Base-by-base conservation (phyloP, 208 protist genomes). In the Acanthamoeba castellanii region DNA sequence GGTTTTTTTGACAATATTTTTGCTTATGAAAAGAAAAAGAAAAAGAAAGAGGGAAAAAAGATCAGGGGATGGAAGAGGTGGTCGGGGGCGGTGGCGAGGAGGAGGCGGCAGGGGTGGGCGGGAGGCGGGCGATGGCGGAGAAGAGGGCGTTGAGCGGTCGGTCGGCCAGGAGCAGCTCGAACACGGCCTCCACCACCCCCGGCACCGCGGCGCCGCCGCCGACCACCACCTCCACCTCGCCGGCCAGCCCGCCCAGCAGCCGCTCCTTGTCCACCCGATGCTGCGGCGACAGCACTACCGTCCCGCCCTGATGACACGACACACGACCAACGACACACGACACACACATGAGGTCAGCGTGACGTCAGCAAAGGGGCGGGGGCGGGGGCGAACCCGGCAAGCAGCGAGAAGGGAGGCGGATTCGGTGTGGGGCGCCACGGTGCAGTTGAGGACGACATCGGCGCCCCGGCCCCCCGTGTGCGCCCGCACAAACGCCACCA, bases 401-500 rank as follows among this genome's bases (percentile, higher is more conserved):
- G 85, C 85, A 3, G 85, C 50, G 22, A 70, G 27, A 3, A 92
- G n/a, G 6, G 57, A n/a, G 4, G 57, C 30, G 5, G 85, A 3
- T 52, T 92, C 85, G 25, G 45, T 70, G 85, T 42, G 37, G 32
- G 47, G 61, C 57, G 57, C 47, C 50, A 70, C 45, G 52, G 85
- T 72, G 34, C 85, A 92, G 30, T 92, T 92, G 55, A 92, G 85
- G 45, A 92, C 85, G 85, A 92, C 25, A 52, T 92, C 85, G 25
- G 57, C 85, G 34, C 85, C 85, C 32, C 47, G 55, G 2, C 85
- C 85, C 0, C 57, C 52, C 50, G 85, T 92, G 32, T 59, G 32
- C 7, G 30, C 34, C 8, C 50, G 16, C 57, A 42, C n/a, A 42
- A 87, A 87, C 27, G 47, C 50, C 50, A 92, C 37, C 32, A 92